phyloP scores from a whole-genome alignment of 1,284 basidiomycete genomes.

The Ganoderma lucidum region DNA sequence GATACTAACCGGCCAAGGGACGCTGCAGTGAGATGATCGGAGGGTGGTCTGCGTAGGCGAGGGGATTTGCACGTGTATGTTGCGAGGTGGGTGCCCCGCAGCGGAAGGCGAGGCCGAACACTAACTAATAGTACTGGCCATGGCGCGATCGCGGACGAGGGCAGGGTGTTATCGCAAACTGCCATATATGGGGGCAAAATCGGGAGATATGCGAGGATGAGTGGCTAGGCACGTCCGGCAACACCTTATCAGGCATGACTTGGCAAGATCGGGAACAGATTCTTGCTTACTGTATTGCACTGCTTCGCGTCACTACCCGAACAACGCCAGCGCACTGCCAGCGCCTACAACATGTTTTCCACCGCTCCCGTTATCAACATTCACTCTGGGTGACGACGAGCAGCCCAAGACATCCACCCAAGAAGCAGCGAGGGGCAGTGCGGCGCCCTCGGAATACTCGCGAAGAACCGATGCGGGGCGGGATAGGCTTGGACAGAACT shows the following conservation, averaged over 20 bases:
- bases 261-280: constrained; percentile 13
- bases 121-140: not conserved
- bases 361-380: not conserved
- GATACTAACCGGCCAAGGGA: not conserved
- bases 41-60: not conserved
- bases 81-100: not conserved
- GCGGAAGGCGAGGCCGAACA: not conserved
- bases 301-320: constrained; percentile 14
- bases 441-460: not conserved
- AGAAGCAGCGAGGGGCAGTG: not conserved
- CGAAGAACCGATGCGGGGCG: not conserved
- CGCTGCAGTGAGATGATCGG: not conserved
- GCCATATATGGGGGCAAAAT: constrained; percentile 13
- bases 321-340: constrained; percentile 9
- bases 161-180: constrained; percentile 13
- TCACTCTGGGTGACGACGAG: not conserved
- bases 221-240: constrained; percentile 3
- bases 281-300: constrained; percentile 26
- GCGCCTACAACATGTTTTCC: not conserved
- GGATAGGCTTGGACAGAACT: constrained; percentile 7
- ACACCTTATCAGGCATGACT: constrained; percentile 20
- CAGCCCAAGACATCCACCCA: not conserved
- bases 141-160: not conserved
- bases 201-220: not conserved
- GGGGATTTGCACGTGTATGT: constrained; percentile 2